phyloP scores from a whole-genome alignment of 352 stramenopile species.

The Nothophytophthora sp. region DNA sequence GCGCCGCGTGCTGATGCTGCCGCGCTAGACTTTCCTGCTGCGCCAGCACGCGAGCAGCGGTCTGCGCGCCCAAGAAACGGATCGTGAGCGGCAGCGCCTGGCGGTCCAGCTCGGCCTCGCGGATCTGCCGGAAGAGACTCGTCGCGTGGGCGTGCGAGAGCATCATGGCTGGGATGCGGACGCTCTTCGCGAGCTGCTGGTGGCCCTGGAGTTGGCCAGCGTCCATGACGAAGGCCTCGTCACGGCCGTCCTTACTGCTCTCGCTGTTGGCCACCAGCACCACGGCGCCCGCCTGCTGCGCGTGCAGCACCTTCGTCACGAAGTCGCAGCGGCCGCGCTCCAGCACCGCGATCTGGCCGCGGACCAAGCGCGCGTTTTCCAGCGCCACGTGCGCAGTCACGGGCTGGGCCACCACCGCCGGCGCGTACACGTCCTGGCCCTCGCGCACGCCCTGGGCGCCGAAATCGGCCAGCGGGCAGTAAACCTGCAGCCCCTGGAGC shows the following conservation, averaged over 20 bases:
- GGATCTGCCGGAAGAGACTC: constrained; percentile 55
- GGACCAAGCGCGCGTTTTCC: constrained; percentile 43
- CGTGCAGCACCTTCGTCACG: constrained; percentile 71
- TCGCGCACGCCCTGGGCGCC: constrained; percentile 39
- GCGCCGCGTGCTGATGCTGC: constrained; percentile 21
- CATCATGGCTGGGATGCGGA: constrained; percentile 70
- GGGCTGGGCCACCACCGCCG: constrained; percentile 57
- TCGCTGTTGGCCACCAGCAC: constrained; percentile 66
- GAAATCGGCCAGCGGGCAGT: constrained; percentile 75
- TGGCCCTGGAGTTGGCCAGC: constrained; percentile 32
- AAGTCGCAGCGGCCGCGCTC: constrained; percentile 78
- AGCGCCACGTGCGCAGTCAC: constrained; percentile 51
- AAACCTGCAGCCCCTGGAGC: constrained; percentile 52
- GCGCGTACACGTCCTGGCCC: constrained; percentile 51
- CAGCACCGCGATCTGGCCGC: constrained; percentile 64
- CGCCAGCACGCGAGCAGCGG: constrained; percentile 51
- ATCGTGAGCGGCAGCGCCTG: constrained; percentile 46
- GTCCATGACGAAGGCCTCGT: constrained; percentile 74
- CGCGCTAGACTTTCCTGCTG: constrained; percentile 35
- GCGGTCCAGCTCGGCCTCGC: constrained; percentile 45
- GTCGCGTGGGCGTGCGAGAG: constrained; percentile 41
- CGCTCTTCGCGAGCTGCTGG: constrained; percentile 17
- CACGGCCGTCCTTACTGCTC: constrained; percentile 15
- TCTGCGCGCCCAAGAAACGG: constrained; percentile 56
- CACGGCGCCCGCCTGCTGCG: constrained; percentile 65